Evolutionary conservation across 768 basidiomycete species (phyloP), one percentile per base, ranked within the genome.

Genomic region (Podaxis mareebaensis): DNA sequence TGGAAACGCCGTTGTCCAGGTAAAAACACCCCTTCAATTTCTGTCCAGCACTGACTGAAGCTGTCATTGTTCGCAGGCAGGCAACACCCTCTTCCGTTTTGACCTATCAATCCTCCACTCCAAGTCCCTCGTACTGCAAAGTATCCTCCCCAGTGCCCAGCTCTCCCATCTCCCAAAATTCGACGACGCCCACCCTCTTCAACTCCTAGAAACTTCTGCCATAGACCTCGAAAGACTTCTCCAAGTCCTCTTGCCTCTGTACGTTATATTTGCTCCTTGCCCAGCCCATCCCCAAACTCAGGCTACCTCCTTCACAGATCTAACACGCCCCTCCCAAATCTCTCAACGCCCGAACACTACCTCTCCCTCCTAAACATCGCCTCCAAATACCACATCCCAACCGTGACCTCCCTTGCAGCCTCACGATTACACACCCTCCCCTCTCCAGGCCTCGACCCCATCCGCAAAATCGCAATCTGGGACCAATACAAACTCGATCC

Each of bases 11-110:
- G 72, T 76, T 2, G 75, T 77, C 38, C 72, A 70, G 64, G 76
- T 73, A 58, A 39, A 69, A 64, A 30, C 5, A 52, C 39, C 46
- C 12, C 13, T 20, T 11, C 15, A 12, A 22, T 39, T 46, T n/a
- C 39, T 15, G 13, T 17, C 52, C 22, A 33, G 60, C 49, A 46
- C 59, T 36, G 42, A 28, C 17, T 24, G 20, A 49, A n/a, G 8
- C 13, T 28, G 11, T 51, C n/a, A 26, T 39, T 22, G 33, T 39
- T 42, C 53, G 20, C 67, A 86, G 85, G 85, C 85, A 13, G 84
- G 84, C 65, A 79, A 82, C 58, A 79, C 76, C 11, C 71, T 86
- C 1, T 87, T 83, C 67, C 74, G 78, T 1, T 73, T 87, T 0
- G 81, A 83, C 48, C 78, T 81, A 11, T 79, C 79, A 8, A 79